These are phyloP conservation scores for Amylocystis lapponica DNA, from an alignment of 768 basidiomycete genomes.

Conservation along the genomic window DNA sequence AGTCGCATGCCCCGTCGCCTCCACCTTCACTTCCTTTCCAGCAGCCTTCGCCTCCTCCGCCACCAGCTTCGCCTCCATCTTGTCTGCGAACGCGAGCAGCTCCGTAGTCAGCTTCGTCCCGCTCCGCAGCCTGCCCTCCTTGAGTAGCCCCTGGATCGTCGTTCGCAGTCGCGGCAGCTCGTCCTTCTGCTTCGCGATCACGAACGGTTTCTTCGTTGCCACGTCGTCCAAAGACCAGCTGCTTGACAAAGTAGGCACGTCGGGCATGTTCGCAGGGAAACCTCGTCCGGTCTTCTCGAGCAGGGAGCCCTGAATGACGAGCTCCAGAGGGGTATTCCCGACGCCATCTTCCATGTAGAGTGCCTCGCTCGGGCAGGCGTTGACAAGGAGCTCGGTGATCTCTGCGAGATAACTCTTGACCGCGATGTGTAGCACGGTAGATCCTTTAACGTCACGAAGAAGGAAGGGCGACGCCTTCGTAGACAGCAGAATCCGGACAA, in stretches of 20 bases:
- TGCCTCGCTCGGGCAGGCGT: conserved; percentile 28
- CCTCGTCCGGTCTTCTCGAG: no score
- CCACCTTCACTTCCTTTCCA: conserved; percentile 1
- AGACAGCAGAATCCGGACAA: conserved; percentile 30
- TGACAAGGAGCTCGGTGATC: conserved; percentile 35
- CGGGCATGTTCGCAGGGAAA: background rate
- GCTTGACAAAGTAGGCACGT: background rate
- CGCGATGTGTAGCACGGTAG: conserved; percentile 46
- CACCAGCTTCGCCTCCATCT: conserved; percentile 9
- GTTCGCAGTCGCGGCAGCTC: conserved; percentile 10
- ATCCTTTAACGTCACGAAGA: conserved; percentile 41
- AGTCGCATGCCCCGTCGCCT: background rate
- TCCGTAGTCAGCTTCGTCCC: conserved; percentile 18
- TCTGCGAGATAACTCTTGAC: conserved; percentile 27
- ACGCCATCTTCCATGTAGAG: conserved; percentile 43
- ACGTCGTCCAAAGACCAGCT: background rate
- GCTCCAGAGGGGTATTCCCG: no score
- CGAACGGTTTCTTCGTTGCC: no score
- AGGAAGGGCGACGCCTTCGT: conserved; percentile 29
- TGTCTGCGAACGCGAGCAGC: conserved; percentile 12
- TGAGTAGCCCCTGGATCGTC: conserved; percentile 9
- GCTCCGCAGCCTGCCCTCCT: conserved; percentile 10
- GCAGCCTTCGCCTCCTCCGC: conserved; percentile 1
- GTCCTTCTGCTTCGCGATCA: conserved; percentile 3
- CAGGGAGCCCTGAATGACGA: no score